Conservation (phyloP, 495 filamentous ascomycete genomes). For the Tuber magnatum region DNA sequence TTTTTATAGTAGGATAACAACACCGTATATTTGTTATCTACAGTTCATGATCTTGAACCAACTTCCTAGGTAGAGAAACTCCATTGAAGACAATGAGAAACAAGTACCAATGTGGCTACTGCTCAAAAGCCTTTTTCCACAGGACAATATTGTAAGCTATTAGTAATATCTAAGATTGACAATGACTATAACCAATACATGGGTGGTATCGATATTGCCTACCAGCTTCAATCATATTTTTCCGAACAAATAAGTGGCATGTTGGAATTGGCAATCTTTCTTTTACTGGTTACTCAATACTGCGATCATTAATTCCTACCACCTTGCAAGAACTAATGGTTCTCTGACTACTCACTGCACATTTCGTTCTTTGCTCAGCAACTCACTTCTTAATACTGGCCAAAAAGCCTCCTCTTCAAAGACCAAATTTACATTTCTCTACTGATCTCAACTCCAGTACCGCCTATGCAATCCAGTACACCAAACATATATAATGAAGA, state of each 20-base stretch:
- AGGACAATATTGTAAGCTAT: background rate
- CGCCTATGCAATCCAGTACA: background rate
- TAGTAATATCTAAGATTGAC: conserved; percentile 13
- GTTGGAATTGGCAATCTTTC: conserved; percentile 24
- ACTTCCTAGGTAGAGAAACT: background rate
- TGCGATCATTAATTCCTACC: conserved; percentile 9
- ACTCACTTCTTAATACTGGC: background rate
- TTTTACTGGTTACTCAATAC: conserved; percentile 37
- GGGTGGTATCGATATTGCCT: conserved; percentile 29
- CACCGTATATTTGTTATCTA: conserved; percentile 10
- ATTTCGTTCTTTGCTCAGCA: background rate
- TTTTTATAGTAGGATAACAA: conserved; percentile 15
- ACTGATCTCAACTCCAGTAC: background rate
- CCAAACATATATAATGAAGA: background rate
- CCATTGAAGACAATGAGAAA: background rate
- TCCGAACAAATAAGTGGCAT: conserved; percentile 14
- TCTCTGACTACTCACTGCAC: background rate
- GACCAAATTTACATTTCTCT: background rate
- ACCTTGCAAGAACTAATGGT: background rate
- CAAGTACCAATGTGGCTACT: background rate
- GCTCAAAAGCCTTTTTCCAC: background rate
- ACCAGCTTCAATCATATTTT: conserved; percentile 22
- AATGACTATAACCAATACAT: conserved; percentile 32
- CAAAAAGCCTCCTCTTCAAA: background rate
- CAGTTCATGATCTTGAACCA: conserved; percentile 11